A percentile compares a stretch with the other conserved stretches of the same genome.
phyloP scores from a whole-genome alignment of 2,329 filamentous ascomycete species.

The Cercospora sojina region DNA sequence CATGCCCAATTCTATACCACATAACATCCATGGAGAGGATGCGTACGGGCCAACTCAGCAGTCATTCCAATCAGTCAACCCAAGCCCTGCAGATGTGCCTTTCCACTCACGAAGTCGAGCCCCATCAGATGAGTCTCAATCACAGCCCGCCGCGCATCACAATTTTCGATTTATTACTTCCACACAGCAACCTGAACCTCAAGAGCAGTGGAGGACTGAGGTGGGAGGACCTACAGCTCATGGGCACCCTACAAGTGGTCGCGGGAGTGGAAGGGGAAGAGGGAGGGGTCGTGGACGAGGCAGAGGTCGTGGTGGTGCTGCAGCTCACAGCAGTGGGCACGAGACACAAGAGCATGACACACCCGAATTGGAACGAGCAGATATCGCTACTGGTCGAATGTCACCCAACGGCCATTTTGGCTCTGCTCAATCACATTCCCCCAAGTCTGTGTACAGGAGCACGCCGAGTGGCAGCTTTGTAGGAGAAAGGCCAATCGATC shows the following conservation, averaged over 20 bases:
- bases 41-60: constrained; percentile 21
- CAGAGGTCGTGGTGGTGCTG: constrained; percentile 43
- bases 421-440: constrained; percentile 20
- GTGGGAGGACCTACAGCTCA: constrained; percentile 17
- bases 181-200: constrained; percentile 31
- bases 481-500: constrained; percentile 27
- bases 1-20: constrained; percentile 37
- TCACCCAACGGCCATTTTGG: constrained; percentile 40
- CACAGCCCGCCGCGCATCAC: constrained; percentile 29
- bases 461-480: constrained; percentile 13
- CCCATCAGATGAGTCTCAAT: constrained; percentile 35
- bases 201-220: constrained; percentile 35
- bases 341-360: constrained; percentile 36
- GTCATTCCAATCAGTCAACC: constrained; percentile 15
- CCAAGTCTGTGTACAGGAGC: constrained; percentile 11
- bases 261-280: constrained; percentile 27
- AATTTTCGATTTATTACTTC: constrained; percentile 39
- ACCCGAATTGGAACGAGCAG: constrained; percentile 44
- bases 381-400: constrained; percentile 40
- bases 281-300: constrained; percentile 43
- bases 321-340: constrained; percentile 4
- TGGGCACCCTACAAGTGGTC: constrained; percentile 8
- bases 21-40: constrained; percentile 36
- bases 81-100: constrained; percentile 17
- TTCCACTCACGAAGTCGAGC: constrained; percentile 34